phyloP scores from a whole-genome alignment of 148 eudicot species.

The Spergularia marina region DNA sequence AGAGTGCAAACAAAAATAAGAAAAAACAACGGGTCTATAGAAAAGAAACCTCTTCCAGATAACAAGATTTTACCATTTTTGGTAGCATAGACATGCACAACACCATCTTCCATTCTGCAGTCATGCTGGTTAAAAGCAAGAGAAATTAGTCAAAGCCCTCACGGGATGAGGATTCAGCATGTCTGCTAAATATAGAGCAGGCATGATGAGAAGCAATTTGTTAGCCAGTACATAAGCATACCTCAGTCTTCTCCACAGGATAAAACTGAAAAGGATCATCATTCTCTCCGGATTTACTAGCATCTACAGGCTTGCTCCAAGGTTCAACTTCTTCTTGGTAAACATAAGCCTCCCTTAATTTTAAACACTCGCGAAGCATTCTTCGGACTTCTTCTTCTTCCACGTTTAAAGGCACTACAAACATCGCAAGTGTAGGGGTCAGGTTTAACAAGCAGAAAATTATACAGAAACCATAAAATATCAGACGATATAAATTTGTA shows the following conservation, averaged over 20 bases:
- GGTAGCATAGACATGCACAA: slow-evolving; percentile 59
- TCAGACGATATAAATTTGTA: neutral
- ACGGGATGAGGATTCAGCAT: neutral
- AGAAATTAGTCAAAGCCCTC: slow-evolving; percentile 23
- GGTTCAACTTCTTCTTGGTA: slow-evolving; percentile 55
- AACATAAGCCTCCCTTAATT: slow-evolving; percentile 58
- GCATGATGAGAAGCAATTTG: neutral
- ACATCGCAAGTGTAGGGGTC: neutral
- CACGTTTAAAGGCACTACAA: slow-evolving; percentile 46
- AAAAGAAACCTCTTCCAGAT: neutral
- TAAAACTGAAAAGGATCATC: slow-evolving; percentile 45
- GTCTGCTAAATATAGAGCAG: slow-evolving; percentile 1
- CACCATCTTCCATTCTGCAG: slow-evolving; percentile 75
- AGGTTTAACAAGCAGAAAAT: neutral
- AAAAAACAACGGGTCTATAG: neutral
- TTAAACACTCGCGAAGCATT: slow-evolving; percentile 73
- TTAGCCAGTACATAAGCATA: slow-evolving; percentile 30
- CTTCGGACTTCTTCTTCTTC: slow-evolving; percentile 86
- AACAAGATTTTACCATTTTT: slow-evolving; percentile 46
- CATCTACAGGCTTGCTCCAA: slow-evolving; percentile 47
- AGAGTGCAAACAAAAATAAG: slow-evolving; percentile 1
- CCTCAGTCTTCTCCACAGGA: slow-evolving; percentile 54
- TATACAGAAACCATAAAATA: slow-evolving; percentile 7
- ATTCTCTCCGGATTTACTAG: slow-evolving; percentile 25
- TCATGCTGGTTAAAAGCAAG: slow-evolving; percentile 46